Evolutionary conservation across 1,139 yeast species (phyloP).

Genomic region (Diutina sp.): DNA sequence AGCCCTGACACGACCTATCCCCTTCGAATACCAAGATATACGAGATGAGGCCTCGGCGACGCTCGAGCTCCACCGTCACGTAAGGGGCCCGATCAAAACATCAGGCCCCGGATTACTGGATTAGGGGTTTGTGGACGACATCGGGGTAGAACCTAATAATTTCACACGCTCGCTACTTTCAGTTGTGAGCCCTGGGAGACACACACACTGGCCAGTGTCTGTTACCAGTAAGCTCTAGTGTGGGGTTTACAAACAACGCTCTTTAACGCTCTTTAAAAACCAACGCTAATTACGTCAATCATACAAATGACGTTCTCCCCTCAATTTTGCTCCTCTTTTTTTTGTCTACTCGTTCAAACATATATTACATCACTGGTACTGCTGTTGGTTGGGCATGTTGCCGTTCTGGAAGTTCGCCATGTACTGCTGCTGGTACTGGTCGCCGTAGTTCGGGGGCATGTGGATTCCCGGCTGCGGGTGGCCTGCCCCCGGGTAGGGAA

Average conservation of each 20-base stretch:
- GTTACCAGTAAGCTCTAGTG: background rate
- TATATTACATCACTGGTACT: constrained; percentile 14
- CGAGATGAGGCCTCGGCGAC: no score
- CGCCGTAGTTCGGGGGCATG: constrained; percentile 25
- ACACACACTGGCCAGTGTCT: no score
- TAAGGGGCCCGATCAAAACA: no score
- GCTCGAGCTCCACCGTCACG: no score
- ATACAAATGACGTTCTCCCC: no score
- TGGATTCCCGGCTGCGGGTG: constrained; percentile 28
- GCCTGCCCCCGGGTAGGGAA: constrained; percentile 29
- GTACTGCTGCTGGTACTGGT: constrained; percentile 21
- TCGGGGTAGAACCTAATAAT: no score
- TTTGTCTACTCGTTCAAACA: background rate
- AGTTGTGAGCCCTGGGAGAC: no score
- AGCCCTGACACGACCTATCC: no score
- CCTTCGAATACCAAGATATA: no score
- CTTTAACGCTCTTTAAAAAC: background rate
- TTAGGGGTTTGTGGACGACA: no score
- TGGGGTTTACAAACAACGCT: background rate
- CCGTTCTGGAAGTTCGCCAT: constrained; percentile 11
- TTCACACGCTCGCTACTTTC: no score
- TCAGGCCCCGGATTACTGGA: no score
- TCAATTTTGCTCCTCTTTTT: constrained; percentile 1
- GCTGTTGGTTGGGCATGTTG: constrained; percentile 32
- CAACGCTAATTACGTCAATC: background rate